Conservation (phyloP, 345 rosid genomes). For the Alliaria petiolata region DNA sequence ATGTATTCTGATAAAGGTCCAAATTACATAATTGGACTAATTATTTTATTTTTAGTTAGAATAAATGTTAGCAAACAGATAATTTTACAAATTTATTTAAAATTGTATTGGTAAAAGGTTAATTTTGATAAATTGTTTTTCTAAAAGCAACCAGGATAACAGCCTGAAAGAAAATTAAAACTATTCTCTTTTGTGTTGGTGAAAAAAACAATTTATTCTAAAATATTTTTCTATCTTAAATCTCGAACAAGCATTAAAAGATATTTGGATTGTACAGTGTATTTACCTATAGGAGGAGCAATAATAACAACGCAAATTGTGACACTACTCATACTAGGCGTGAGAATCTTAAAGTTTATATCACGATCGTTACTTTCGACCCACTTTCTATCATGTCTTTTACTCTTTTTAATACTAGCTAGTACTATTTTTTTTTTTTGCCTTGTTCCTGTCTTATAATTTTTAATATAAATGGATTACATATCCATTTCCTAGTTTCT, state of each 20-base stretch:
- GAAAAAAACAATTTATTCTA: not conserved
- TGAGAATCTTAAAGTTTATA: slow-evolving; percentile 29
- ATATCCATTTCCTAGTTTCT: not conserved
- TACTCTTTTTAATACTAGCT: not conserved
- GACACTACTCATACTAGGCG: slow-evolving; percentile 28
- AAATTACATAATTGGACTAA: not conserved
- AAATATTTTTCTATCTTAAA: not conserved
- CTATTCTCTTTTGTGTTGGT: not conserved
- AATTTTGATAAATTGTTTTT: not conserved
- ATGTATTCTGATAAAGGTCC: not conserved
- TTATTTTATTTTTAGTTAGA: not conserved
- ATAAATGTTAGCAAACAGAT: not conserved
- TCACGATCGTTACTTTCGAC: slow-evolving; percentile 24
- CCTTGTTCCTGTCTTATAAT: not conserved
- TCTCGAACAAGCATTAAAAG: not conserved
- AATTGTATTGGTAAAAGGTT: not conserved
- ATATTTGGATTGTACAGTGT: not conserved
- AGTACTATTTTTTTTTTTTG: not conserved
- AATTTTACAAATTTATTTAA: not conserved
- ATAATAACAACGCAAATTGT: slow-evolving; percentile 18
- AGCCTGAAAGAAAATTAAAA: too few species aligned
- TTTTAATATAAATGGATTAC: not conserved
- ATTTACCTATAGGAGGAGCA: not conserved
- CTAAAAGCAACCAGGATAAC: not conserved
- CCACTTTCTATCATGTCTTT: slow-evolving; percentile 13